phyloP scores from a whole-genome alignment of 805 yeast species.

The Ogataea glucozyma region DNA sequence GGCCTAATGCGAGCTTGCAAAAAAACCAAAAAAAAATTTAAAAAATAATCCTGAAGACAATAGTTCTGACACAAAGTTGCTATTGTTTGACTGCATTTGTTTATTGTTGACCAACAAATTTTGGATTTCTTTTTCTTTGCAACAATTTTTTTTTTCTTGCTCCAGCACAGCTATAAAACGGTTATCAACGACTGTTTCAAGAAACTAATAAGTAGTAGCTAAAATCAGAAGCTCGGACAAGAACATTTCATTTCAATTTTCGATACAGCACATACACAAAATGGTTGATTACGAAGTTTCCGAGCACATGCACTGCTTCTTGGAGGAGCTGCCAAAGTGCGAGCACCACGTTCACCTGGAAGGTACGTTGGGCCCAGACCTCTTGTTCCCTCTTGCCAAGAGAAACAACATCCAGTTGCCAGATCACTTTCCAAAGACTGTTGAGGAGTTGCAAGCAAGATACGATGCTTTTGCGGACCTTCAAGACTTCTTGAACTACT shows the following conservation, averaged over 20 bases:
- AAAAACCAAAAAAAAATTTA: too few species aligned
- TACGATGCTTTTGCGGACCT: constrained; percentile 64
- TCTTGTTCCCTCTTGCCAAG: constrained; percentile 66
- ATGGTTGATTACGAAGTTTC: constrained; percentile 34
- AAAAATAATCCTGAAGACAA: too few species aligned
- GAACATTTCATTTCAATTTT: neutral
- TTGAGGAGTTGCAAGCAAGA: constrained; percentile 56
- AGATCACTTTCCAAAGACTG: constrained; percentile 56
- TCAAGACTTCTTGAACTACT: constrained; percentile 76
- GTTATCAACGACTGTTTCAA: neutral
- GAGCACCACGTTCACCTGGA: constrained; percentile 86
- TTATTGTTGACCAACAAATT: neutral
- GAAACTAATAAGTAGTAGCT: neutral
- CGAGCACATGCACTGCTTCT: constrained; percentile 47
- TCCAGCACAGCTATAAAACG: constrained; percentile 3
- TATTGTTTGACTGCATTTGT: too few species aligned
- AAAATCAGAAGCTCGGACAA: neutral
- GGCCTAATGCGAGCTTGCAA: too few species aligned
- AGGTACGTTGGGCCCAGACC: constrained; percentile 78
- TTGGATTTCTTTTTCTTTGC: constrained; percentile 3
- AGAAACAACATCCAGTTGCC: constrained; percentile 67
- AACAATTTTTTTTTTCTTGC: constrained; percentile 2
- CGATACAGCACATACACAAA: neutral
- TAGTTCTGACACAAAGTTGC: neutral
- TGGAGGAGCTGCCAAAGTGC: constrained; percentile 77